Conservation (phyloP, 495 filamentous ascomycete genomes). For the Neurospora sp. region DNA sequence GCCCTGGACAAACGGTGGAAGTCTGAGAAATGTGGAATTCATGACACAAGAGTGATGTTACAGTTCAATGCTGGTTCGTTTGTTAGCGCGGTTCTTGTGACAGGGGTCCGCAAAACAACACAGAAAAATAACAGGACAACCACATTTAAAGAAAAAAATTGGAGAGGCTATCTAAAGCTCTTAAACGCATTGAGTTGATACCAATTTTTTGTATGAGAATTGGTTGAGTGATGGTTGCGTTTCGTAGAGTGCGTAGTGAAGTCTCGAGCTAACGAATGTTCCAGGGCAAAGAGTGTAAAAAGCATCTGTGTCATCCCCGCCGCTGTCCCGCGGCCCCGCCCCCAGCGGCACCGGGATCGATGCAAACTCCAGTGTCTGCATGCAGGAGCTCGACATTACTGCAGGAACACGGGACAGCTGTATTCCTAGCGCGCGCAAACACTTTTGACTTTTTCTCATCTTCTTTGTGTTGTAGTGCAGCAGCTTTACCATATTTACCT, state of each 20-base stretch:
- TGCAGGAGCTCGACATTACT: background rate
- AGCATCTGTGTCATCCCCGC: background rate
- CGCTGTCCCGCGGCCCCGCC: background rate
- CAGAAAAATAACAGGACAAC: no score
- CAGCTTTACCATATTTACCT: background rate
- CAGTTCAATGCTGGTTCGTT: no score
- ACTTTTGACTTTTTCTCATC: background rate
- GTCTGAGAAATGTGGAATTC: background rate
- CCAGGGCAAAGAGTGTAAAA: background rate
- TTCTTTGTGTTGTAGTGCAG: background rate
- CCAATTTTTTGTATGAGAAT: no score
- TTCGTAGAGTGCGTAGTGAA: no score
- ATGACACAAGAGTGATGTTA: background rate
- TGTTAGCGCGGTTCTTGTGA: no score
- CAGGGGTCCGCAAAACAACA: no score
- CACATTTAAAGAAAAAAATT: no score
- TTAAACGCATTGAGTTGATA: no score
- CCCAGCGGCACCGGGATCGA: background rate
- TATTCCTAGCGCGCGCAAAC: background rate
- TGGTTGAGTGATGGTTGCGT: no score
- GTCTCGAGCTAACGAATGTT: no score
- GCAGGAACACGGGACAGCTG: background rate
- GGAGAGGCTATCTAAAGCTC: no score
- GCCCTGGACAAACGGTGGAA: background rate
- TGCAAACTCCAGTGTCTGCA: background rate